Base-by-base conservation (phyloP, 352 stramenopile species). In the Globisporangium parvum region DNA sequence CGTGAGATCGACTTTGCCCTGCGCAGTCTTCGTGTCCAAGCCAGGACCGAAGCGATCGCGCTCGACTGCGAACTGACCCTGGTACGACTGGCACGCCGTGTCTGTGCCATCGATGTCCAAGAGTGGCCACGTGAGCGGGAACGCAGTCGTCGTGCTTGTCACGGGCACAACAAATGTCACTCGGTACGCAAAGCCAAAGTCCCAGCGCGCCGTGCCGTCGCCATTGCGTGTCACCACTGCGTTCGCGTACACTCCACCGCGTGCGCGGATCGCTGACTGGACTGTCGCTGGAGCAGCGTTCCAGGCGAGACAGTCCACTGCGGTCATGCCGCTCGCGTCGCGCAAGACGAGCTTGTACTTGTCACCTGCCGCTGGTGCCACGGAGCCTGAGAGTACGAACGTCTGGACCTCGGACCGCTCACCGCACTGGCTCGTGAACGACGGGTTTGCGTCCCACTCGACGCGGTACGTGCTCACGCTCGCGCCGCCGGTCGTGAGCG, bases 391-490 rank as follows among this genome's bases (percentile, higher is more conserved):
- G 3, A 87, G 61, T 24, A 65, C 62, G 3, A 92, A n/a, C 21
- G 51, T 81, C 58, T 92, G 81, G 10, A 85, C 83, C 59, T 94
- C 81, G 51, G 69, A 66, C 18, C 64, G 68, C 62, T 94, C 84
- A 8, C 84, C 84, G 46, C 84, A 94, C 31, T 69, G 47, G 46
- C 78, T 91, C 12, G 80, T 83, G 64, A 98, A 98, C 17, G 80
- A 85, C n/a, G 83, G 59, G 15, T 67, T 87, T 21, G 78, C 73
- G 71, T 98, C 96, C 95, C 95, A 99, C 71, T 99, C 95, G n/a
- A 98, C 80, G 20, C 90, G 69, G 67, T 98, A 98, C 41, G 81
- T 81, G 5, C 71, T 85, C 35, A 96, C 70, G 0, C 64, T 50
- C 21, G 88, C 77, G 26, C 90, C 93, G n/a, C 95, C 94, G 40